phyloP scores from a whole-genome alignment of 805 yeast genomes.

The Nakazawaea ishiwadae region DNA sequence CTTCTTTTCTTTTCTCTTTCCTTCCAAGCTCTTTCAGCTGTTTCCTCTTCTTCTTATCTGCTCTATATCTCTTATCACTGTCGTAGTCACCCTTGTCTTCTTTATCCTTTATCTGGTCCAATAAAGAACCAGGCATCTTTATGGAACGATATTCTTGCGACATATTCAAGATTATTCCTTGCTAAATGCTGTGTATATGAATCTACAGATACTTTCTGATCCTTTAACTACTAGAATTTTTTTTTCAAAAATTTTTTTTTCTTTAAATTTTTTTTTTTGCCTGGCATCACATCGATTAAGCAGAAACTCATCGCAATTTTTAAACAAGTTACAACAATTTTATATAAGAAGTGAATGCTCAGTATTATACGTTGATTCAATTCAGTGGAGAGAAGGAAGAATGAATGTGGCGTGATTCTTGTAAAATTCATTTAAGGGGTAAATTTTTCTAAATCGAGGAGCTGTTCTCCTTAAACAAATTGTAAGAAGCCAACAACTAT shows the following conservation, averaged over 20 bases:
- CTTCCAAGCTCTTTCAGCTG: constrained; percentile 21
- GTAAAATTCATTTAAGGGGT: too few relatives aligned
- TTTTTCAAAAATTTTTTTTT: neutral
- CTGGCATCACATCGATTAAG: too few relatives aligned
- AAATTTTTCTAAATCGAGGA: too few relatives aligned
- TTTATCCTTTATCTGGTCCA: constrained; percentile 34
- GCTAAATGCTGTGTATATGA: too few relatives aligned
- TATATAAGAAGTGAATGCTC: too few relatives aligned
- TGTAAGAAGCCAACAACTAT: too few relatives aligned
- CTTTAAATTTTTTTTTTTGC: neutral
- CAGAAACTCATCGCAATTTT: constrained; percentile 2
- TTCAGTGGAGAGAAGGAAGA: too few relatives aligned
- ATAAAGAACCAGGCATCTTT: constrained; percentile 36
- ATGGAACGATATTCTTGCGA: constrained; percentile 24
- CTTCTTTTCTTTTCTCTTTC: constrained; percentile 34
- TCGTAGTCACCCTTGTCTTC: constrained; percentile 31
- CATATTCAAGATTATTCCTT: neutral
- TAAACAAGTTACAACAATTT: too few relatives aligned
- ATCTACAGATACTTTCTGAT: too few relatives aligned
- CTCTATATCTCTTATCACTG: constrained; percentile 24
- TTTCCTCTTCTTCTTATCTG: constrained; percentile 20
- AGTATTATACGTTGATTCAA: too few relatives aligned
- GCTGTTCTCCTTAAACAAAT: too few relatives aligned
- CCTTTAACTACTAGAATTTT: neutral
- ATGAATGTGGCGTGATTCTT: too few relatives aligned